A percentile compares a stretch with the other conserved stretches of the same genome.
Conservation (phyloP, 2,329 filamentous ascomycete species). For the Rhinocladiella similis region DNA sequence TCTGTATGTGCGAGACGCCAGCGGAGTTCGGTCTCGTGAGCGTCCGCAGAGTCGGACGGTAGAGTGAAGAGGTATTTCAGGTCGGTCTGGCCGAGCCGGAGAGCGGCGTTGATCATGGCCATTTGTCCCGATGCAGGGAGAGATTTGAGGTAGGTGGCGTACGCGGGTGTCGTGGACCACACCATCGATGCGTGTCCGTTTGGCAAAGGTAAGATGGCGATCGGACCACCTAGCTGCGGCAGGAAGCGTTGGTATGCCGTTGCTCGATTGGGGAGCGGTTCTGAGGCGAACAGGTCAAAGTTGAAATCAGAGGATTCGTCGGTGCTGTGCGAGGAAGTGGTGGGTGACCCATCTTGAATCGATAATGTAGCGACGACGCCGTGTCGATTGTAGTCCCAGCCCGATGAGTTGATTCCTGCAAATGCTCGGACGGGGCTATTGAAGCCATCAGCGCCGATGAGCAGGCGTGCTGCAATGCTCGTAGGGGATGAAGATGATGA, state of each 20-base stretch:
- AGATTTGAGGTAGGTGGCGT: conserved; percentile 76
- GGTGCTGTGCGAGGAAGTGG: no score
- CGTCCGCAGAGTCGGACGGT: conserved; percentile 36
- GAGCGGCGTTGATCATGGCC: conserved; percentile 89
- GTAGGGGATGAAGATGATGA: conserved; percentile 37
- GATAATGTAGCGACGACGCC: conserved; percentile 88
- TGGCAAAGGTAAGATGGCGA: conserved; percentile 87
- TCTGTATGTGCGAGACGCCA: conserved; percentile 78
- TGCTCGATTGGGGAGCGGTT: conserved; percentile 30
- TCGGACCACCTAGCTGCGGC: conserved; percentile 73
- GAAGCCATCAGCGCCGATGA: conserved; percentile 91
- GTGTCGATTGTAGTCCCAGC: conserved; percentile 91
- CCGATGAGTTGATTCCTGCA: conserved; percentile 78
- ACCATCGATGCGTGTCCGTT: conserved; percentile 82
- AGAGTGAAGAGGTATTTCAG: conserved; percentile 77
- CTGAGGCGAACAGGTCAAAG: conserved; percentile 43
- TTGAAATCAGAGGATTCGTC: background rate
- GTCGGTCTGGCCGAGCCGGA: conserved; percentile 77
- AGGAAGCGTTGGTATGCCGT: conserved; percentile 95
- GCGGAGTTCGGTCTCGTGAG: conserved; percentile 58
- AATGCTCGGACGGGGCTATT: conserved; percentile 92
- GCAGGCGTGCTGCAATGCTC: conserved; percentile 73
- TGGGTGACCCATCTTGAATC: conserved; percentile 49
- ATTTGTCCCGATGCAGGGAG: conserved; percentile 72
- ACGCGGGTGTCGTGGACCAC: conserved; percentile 86